Percentiles rank a stretch among this genome's conserved stretches.
phyloP scores from a whole-genome alignment of 176 grass and related monocot species.

The Guadua angustifolia region DNA sequence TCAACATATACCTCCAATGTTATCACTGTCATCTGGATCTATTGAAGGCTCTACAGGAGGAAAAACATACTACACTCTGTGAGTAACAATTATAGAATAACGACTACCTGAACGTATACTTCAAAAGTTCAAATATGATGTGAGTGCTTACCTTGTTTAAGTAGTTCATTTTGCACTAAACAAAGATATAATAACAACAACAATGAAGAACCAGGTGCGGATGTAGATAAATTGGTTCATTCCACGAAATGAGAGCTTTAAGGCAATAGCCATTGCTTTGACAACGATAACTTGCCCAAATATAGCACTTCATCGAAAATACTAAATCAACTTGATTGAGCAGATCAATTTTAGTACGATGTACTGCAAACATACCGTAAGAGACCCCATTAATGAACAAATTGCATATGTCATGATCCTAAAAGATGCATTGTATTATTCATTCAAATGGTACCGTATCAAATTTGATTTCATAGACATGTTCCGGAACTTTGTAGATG shows the following conservation, averaged over 20 bases:
- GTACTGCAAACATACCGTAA: conserved; percentile 64
- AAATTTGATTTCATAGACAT: too few species aligned
- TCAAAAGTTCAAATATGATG: not conserved
- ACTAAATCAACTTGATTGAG: not conserved
- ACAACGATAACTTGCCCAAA: conserved; percentile 81
- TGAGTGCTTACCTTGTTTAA: conserved; percentile 76
- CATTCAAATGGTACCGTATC: too few species aligned
- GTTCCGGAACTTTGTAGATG: too few species aligned
- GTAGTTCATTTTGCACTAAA: conserved; percentile 87
- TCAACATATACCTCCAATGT: too few species aligned
- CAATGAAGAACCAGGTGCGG: conserved; percentile 84
- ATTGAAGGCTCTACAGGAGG: too few species aligned
- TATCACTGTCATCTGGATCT: too few species aligned
- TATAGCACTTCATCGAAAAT: conserved; percentile 15
- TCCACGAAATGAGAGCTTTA: conserved; percentile 82
- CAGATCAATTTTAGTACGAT: conserved; percentile 20
- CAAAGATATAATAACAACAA: conserved; percentile 71
- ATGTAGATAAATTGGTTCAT: conserved; percentile 83
- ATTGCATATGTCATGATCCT: too few species aligned
- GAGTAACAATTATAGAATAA: too few species aligned
- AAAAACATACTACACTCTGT: too few species aligned
- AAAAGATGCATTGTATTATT: too few species aligned
- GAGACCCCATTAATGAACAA: conserved; percentile 92
- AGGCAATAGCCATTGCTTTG: conserved; percentile 88
- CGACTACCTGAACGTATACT: not conserved